Percentiles rank a stretch among this genome's conserved stretches.
phyloP scores from a whole-genome alignment of 2,329 filamentous ascomycete species.

The Curvularia verruculosa region DNA sequence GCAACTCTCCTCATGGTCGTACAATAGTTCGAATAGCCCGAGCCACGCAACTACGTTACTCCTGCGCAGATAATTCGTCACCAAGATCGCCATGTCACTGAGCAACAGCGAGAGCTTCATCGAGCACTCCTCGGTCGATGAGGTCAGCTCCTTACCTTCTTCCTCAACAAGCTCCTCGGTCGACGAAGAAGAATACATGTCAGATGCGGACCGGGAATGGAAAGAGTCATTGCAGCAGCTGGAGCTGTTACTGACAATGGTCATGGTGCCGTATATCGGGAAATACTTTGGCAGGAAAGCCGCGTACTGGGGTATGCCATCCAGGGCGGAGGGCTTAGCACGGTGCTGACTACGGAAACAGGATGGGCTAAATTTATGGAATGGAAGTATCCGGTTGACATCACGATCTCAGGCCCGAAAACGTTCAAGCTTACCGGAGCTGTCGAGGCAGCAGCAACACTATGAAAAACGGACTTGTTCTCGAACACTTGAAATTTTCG shows the following conservation, averaged over 20 bases:
- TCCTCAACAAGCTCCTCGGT: constrained; percentile 58
- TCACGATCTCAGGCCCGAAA: constrained; percentile 59
- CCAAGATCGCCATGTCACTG: constrained; percentile 41
- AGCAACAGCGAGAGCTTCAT: constrained; percentile 48
- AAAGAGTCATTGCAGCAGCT: constrained; percentile 91
- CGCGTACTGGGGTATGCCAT: constrained; percentile 87
- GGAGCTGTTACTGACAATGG: constrained; percentile 91
- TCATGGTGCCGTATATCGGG: constrained; percentile 88
- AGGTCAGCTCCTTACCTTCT: constrained; percentile 58
- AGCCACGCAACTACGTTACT: neutral
- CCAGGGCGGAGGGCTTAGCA: neutral
- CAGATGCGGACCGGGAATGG: constrained; percentile 94
- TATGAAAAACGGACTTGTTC: constrained; percentile 32
- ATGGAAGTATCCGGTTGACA: constrained; percentile 86
- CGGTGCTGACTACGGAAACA: constrained; percentile 49
- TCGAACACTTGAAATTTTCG: constrained; percentile 4
- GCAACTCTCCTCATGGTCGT: constrained; percentile 24
- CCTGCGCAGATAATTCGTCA: neutral
- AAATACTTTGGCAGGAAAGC: constrained; percentile 95
- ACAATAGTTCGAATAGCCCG: constrained; percentile 22
- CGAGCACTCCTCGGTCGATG: constrained; percentile 48
- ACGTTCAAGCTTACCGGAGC: constrained; percentile 56
- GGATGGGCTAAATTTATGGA: constrained; percentile 94
- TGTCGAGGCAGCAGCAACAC: constrained; percentile 54
- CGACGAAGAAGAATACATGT: constrained; percentile 66